Percentiles rank a stretch among this genome's conserved stretches.
phyloP scores from a whole-genome alignment of 2,329 filamentous ascomycete species.

The Xylariaceae sp. region DNA sequence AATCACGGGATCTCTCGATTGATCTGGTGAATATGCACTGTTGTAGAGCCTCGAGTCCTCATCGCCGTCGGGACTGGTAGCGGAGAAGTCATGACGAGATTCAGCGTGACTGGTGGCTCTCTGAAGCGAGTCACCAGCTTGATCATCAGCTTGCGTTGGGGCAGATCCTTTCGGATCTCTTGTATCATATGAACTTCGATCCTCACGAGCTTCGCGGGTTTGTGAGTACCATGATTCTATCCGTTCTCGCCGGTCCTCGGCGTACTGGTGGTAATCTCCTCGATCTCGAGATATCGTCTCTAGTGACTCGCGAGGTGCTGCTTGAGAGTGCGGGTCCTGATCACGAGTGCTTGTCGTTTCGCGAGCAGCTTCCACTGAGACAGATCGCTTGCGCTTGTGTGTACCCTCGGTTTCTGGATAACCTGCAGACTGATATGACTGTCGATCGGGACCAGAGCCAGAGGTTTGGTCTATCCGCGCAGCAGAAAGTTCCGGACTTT shows the following conservation, averaged over 20 bases:
- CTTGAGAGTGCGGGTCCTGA: constrained; percentile 33
- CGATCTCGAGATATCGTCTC: constrained; percentile 41
- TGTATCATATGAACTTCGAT: constrained; percentile 43
- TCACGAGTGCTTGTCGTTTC: constrained; percentile 30
- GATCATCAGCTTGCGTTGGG: constrained; percentile 48
- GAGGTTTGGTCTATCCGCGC: constrained; percentile 40
- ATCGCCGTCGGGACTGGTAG: constrained; percentile 53
- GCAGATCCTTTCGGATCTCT: constrained; percentile 43
- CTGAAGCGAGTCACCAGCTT: constrained; percentile 42
- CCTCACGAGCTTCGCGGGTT: constrained; percentile 45
- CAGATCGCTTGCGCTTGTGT: constrained; percentile 68
- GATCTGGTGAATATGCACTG: constrained; percentile 43
- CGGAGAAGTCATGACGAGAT: constrained; percentile 45
- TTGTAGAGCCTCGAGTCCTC: constrained; percentile 42
- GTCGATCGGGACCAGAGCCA: constrained; percentile 38
- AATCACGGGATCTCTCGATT: constrained; percentile 43
- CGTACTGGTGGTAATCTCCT: constrained; percentile 40
- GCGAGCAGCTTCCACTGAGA: constrained; percentile 50
- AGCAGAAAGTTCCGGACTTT: constrained; percentile 21
- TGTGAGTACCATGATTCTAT: constrained; percentile 47
- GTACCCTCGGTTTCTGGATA: constrained; percentile 46
- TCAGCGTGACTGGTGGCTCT: constrained; percentile 45
- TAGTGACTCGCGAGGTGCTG: constrained; percentile 41
- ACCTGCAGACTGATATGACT: constrained; percentile 36
- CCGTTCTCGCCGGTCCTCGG: constrained; percentile 45